phyloP scores from a whole-genome alignment of 2,329 filamentous ascomycete genomes.

The Exserohilum rostratum region DNA sequence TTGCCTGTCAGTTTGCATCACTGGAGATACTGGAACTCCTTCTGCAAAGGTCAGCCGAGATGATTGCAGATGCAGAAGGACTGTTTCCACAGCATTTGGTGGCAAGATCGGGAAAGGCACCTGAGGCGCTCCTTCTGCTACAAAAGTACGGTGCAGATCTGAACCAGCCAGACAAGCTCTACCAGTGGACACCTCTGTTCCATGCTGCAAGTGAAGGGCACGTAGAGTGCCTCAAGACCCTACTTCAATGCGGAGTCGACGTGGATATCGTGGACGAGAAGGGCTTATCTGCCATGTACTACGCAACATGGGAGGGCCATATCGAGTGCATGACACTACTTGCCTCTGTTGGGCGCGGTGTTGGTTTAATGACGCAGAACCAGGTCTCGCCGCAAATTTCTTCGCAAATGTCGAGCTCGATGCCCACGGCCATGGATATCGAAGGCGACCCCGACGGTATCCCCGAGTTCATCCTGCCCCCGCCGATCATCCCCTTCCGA shows the following conservation, averaged over 20 bases:
- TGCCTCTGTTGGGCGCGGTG: conserved; percentile 57
- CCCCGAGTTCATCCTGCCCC: conserved; percentile 86
- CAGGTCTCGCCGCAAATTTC: conserved; percentile 52
- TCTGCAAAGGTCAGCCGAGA: conserved; percentile 76
- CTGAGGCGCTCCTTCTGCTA: conserved; percentile 78
- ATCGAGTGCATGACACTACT: conserved; percentile 92
- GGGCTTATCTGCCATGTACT: conserved; percentile 92
- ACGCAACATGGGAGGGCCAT: conserved; percentile 97
- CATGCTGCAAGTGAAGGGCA: conserved; percentile 97
- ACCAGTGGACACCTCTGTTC: conserved; percentile 95
- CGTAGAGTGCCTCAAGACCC: conserved; percentile 80
- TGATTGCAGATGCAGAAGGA: conserved; percentile 94
- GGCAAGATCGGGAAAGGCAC: conserved; percentile 82
- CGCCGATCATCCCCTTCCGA: conserved; percentile 91
- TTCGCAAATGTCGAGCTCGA: conserved; percentile 45
- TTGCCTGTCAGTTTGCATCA: conserved; percentile 93
- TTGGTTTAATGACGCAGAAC: conserved; percentile 41
- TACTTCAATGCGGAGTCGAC: conserved; percentile 80
- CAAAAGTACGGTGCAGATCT: conserved; percentile 87
- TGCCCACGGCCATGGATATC: conserved; percentile 58
- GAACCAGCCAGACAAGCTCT: conserved; percentile 91
- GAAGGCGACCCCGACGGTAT: conserved; percentile 84
- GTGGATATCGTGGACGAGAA: conserved; percentile 88
- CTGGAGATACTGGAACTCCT: conserved; percentile 83
- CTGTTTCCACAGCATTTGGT: conserved; percentile 97